A percentile compares a stretch with the other conserved stretches of the same genome.
phyloP scores from a whole-genome alignment of 2,329 filamentous ascomycete genomes.

The Biscogniauxia mediterranea region DNA sequence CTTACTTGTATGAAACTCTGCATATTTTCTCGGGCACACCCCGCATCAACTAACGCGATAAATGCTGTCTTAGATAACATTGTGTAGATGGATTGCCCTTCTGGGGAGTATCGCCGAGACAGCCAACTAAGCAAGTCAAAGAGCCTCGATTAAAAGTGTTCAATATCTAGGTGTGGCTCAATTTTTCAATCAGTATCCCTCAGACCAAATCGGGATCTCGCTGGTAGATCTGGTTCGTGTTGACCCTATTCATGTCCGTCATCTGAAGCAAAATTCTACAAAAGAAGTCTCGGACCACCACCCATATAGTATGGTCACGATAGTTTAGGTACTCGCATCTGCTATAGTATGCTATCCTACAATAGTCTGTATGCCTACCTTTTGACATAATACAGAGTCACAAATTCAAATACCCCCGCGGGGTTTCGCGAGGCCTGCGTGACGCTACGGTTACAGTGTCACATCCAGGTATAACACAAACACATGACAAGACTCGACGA shows the following conservation, averaged over 20 bases:
- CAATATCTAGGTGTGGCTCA: background rate
- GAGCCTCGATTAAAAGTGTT: slow-evolving; percentile 3
- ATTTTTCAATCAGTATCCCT: slow-evolving; percentile 1
- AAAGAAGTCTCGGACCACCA: background rate
- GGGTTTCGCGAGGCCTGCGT: background rate
- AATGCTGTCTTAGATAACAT: slow-evolving; percentile 17
- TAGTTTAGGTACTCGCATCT: background rate
- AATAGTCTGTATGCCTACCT: background rate
- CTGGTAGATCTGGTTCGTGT: background rate
- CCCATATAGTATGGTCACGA: background rate
- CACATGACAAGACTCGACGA: background rate
- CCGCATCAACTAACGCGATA: slow-evolving; percentile 11
- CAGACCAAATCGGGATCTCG: background rate
- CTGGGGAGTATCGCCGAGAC: slow-evolving; percentile 24
- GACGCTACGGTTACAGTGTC: background rate
- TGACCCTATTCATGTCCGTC: background rate
- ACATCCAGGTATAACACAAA: slow-evolving; percentile 1
- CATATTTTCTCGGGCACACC: slow-evolving; percentile 3
- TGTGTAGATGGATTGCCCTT: slow-evolving; percentile 6
- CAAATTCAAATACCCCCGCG: background rate
- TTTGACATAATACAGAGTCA: background rate
- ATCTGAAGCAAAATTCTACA: background rate
- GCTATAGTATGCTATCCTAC: background rate
- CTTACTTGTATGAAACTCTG: background rate
- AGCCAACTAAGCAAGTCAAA: slow-evolving; percentile 6